Base-by-base conservation (phyloP, 352 stramenopile genomes). In the Globisporangium perplexum region DNA sequence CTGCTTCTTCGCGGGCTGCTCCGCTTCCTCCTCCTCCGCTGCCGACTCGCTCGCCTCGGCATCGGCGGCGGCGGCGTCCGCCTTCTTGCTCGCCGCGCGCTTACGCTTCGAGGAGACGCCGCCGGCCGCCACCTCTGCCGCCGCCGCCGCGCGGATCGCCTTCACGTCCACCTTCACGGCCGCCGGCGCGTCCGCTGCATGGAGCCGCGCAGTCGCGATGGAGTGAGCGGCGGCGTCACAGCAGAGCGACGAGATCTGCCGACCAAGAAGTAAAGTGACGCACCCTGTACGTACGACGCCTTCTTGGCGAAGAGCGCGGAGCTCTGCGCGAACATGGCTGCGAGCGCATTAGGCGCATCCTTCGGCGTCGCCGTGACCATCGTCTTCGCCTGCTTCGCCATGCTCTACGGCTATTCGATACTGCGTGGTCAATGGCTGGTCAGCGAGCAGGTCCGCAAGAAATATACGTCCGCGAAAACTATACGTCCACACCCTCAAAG, bases 301-400 rank as follows among this genome's bases (percentile, higher is more conserved):
- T 86, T 90, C 68, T 90, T 90, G 59, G 68, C 66, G 36, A 80
- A 80, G 48, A 88, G 74, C 45, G 68, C 67, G 23, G 70, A 67
- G 55, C 79, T 88, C 59, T 81, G 60, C 14, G 74, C 72, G 51
- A 90, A 90, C 50, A 75, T 70, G 47, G 78, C 59, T 23, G 74
- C 63, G 39, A 90, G 64, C 43, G 59, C 42, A 54, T 54, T 66
- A 14, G 47, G 24, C 5, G 41, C 64, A 47, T 18, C 36, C 52
- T 47, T 33, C 8, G 35, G 3, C 20, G 35, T 33, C 20, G 39
- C 51, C 33, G 46, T 12, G 6, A 17, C 7, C 28, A 15, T 51
- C 28, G 28, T 12, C 26, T 39, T 51, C 49, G 66, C 43, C 53
- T 55, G 68, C 41, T 47, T 57, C 41, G 41, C 49, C 48, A 46